These are phyloP conservation scores for Bonnemaisonia californica DNA, from an alignment of 31 red algal genomes.

Conservation along the genomic window DNA sequence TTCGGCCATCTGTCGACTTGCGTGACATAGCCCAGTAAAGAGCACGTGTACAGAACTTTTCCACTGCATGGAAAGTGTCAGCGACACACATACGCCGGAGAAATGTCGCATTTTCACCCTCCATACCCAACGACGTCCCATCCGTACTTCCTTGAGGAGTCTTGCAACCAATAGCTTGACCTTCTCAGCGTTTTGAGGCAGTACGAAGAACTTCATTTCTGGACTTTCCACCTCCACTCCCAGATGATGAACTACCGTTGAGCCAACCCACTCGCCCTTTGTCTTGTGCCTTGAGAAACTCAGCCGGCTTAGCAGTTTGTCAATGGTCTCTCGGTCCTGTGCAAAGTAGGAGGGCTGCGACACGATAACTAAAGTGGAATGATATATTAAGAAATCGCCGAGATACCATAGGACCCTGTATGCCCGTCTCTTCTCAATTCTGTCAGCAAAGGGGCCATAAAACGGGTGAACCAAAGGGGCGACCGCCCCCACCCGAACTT, in stretches of 20 bases:
- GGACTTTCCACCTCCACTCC: background rate
- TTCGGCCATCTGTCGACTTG: background rate
- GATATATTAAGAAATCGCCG: slow-evolving; percentile 32
- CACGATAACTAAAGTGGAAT: background rate
- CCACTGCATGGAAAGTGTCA: slow-evolving; percentile 34
- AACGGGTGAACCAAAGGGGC: slow-evolving; percentile 11
- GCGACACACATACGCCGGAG: slow-evolving; percentile 32
- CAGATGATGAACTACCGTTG: slow-evolving; percentile 12
- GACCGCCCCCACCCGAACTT: slow-evolving; percentile 29
- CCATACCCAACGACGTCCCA: slow-evolving; percentile 14
- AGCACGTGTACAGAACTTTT: slow-evolving; percentile 23
- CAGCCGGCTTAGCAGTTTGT: background rate
- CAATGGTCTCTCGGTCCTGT: background rate
- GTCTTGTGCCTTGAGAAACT: background rate
- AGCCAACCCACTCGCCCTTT: slow-evolving; percentile 44
- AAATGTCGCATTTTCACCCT: background rate
- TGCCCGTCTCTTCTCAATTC: background rate
- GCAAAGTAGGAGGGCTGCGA: background rate
- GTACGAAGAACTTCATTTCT: slow-evolving; percentile 3
- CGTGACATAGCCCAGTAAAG: slow-evolving; percentile 24
- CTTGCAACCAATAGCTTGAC: background rate
- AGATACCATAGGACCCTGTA: slow-evolving; percentile 26
- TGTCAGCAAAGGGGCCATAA: slow-evolving; percentile 9
- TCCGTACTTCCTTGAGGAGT: background rate
- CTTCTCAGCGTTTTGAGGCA: background rate